Percentiles rank a stretch among this genome's conserved stretches.
Conservation (phyloP, 148 eudicot genomes). For the Arctostaphylos glauca region DNA sequence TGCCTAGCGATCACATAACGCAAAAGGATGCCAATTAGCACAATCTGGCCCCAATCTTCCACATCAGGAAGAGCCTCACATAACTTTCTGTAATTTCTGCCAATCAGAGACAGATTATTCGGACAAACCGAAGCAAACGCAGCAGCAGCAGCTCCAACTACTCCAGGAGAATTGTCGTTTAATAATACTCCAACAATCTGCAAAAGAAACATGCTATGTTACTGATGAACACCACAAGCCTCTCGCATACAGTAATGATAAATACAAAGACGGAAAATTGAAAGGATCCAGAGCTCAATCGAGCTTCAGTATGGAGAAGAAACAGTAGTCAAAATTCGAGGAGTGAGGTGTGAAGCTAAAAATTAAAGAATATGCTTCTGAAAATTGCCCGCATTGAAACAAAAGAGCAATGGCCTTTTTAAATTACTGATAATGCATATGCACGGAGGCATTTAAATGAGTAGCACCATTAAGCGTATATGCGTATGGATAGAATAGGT, state of each 20-base stretch:
- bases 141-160: conserved; percentile 96
- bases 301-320: neutral
- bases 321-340: neutral
- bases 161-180: conserved; percentile 88
- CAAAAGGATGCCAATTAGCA: conserved; percentile 74
- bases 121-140: conserved; percentile 93
- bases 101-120: conserved; percentile 72
- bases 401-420: neutral
- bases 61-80: conserved; percentile 92
- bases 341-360: neutral
- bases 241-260: neutral
- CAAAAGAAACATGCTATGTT: conserved; percentile 23
- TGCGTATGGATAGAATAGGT: neutral
- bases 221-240: conserved; percentile 9
- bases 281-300: neutral
- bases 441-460: neutral
- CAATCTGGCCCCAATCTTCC: conserved; percentile 98
- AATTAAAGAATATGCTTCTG: neutral
- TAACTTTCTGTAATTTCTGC: conserved; percentile 59
- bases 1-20: conserved; percentile 90
- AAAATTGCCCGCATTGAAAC: neutral
- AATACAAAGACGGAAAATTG: neutral
- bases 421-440: neutral
- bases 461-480: neutral
- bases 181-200: conserved; percentile 86